Percentiles rank a stretch among this genome's conserved stretches.
These are phyloP conservation scores for Dryas alaskensis DNA, from an alignment of 306 rosid species.

Conservation along the genomic window DNA sequence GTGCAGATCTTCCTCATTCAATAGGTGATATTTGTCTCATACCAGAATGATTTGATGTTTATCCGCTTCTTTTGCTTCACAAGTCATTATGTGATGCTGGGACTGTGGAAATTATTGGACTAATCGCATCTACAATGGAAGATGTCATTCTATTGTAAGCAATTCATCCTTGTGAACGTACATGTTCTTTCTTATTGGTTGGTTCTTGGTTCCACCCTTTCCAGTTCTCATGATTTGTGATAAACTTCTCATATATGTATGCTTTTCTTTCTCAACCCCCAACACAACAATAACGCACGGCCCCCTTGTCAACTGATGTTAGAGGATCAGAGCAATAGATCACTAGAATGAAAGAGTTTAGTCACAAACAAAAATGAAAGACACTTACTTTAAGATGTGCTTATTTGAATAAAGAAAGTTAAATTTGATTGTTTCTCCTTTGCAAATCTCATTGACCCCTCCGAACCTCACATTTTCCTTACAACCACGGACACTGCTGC, in stretches of 20 bases:
- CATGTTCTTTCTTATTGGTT: neutral
- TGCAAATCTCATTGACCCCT: too few relatives aligned
- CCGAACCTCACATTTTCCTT: too few relatives aligned
- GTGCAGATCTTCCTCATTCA: neutral
- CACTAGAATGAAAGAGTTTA: too few relatives aligned
- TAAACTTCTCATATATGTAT: neutral
- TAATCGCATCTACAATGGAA: conserved; percentile 85
- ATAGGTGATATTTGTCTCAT: neutral
- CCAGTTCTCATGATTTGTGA: conserved; percentile 8
- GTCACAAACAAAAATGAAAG: too few relatives aligned
- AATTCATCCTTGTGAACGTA: conserved; percentile 22
- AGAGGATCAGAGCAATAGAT: too few relatives aligned
- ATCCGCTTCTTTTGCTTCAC: conserved; percentile 24
- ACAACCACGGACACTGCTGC: neutral
- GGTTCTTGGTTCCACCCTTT: neutral
- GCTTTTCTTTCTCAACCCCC: neutral
- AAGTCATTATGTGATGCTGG: conserved; percentile 82
- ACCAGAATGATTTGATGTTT: neutral
- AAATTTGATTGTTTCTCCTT: neutral
- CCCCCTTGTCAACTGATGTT: too few relatives aligned
- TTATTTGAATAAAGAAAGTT: too few relatives aligned
- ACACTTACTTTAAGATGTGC: too few relatives aligned
- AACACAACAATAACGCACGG: too few relatives aligned
- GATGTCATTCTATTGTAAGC: conserved; percentile 89
- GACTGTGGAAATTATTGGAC: conserved; percentile 94